A percentile compares a stretch with the other conserved stretches of the same genome.
Conservation (phyloP, 2,329 filamentous ascomycete genomes). For the Paecilomyces fulvus region DNA sequence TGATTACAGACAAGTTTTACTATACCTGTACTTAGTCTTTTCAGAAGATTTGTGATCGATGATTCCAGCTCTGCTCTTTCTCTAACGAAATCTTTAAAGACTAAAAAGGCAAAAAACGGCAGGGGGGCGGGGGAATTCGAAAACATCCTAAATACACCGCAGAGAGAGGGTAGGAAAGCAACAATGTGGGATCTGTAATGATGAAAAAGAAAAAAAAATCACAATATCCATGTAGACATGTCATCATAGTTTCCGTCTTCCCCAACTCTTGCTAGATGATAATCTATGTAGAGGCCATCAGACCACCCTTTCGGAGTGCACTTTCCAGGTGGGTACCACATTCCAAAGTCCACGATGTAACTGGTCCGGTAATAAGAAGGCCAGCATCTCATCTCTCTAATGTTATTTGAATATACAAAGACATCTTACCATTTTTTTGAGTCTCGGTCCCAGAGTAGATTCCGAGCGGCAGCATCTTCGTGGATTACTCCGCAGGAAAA, state of each 20-base stretch:
- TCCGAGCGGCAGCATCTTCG: neutral
- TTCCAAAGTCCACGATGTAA: neutral
- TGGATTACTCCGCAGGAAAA: neutral
- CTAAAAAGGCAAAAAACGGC: too few species aligned
- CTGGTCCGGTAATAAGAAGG: neutral
- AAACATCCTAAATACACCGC: too few species aligned
- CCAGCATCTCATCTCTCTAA: neutral
- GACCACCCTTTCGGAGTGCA: neutral
- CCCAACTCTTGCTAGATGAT: neutral
- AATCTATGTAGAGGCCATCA: neutral
- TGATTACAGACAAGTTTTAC: too few species aligned
- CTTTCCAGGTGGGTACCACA: neutral
- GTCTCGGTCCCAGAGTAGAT: neutral
- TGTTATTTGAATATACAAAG: neutral
- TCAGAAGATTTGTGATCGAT: too few species aligned
- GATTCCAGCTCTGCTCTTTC: too few species aligned
- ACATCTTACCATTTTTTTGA: neutral
- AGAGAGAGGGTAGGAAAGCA: too few species aligned
- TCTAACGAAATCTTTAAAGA: too few species aligned
- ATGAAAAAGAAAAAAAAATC: neutral
- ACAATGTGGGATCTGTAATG: too few species aligned
- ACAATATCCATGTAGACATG: neutral
- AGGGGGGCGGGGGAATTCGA: too few species aligned
- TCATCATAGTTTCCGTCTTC: neutral
- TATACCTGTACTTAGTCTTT: too few species aligned